Conservation (phyloP, 2,329 filamentous ascomycete species). For the Epichloe scottii region DNA sequence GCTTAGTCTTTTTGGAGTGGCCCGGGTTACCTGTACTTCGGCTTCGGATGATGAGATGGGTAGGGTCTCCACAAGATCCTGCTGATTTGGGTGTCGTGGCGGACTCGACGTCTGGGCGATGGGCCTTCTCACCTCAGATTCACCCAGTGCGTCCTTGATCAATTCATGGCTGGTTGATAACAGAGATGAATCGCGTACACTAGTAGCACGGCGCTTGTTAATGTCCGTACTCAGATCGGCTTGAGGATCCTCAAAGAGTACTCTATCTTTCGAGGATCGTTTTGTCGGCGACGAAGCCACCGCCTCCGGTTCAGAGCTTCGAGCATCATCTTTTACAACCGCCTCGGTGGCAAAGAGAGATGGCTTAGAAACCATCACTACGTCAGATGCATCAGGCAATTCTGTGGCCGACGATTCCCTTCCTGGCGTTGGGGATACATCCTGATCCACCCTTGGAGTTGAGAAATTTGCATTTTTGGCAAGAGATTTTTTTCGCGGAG, state of each 20-base stretch:
- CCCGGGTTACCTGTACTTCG: not conserved
- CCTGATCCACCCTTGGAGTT: not conserved
- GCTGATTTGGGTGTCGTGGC: not conserved
- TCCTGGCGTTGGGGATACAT: not conserved
- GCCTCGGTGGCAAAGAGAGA: no score
- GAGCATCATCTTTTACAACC: not conserved
- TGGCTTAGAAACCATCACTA: not conserved
- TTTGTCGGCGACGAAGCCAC: not conserved
- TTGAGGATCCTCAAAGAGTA: constrained; percentile 9
- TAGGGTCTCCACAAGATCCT: constrained; percentile 2
- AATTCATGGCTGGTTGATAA: not conserved
- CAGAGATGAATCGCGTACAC: not conserved
- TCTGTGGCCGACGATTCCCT: not conserved
- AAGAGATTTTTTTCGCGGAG: constrained; percentile 14
- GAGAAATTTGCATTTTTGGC: not conserved
- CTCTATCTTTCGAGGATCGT: constrained; percentile 2
- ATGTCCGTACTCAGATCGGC: constrained; percentile 10
- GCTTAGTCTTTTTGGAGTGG: not conserved
- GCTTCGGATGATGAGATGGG: constrained; percentile 5
- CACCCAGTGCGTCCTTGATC: no score
- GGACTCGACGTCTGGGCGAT: not conserved
- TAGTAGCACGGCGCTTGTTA: not conserved
- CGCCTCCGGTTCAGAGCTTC: not conserved
- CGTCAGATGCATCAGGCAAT: not conserved
- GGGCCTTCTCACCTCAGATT: not conserved